Evolutionary conservation across 2,329 filamentous ascomycete species (phyloP), one percentile per base, ranked within the genome.

Genomic region (Fusarium armeniacum): DNA sequence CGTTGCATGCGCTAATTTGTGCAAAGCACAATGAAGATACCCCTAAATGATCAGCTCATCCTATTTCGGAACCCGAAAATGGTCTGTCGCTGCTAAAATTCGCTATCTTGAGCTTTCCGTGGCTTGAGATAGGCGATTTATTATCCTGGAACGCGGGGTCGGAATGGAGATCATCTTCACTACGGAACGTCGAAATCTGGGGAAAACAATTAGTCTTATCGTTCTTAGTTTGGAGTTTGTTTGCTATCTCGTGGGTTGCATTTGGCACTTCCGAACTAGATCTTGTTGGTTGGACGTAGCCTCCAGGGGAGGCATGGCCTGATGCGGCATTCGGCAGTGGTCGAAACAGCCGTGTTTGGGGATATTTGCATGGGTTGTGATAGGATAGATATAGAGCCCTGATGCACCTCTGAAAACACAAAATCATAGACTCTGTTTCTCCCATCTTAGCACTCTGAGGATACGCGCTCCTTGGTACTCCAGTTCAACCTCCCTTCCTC

Each of bases 131-230:
- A 38, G 43, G 6, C 13, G 20, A 20, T 53, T 22, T 2, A 22
- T 9, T 16, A 8, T 22, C 7, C 2, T 41, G 15, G 40, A 51
- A 59, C 35, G 26, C 28, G 62, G 61, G 32, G 62, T 18, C 43
- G 62, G 61, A 65, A 66, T 28, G 11, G 11, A 1, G 20, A 41
- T 47, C 18, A 24, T 18, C 35, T 30, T 8, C 6, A 9, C 24
- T 24, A 61, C 62, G 62, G 62, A 65, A 65, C 47, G 20, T 13
- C n/a, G n/a, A 45, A 54, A 61, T 55, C 62, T 65, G 62, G 62
- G 62, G 62, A 60, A 60, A 66, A 28, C 13, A 6, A 20, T 16
- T 53, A 61, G 62, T n/a, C n/a, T 61, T 61, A 61, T 54, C 62
- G 16, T 16, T n/a, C 18, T 20, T 35, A 7, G 8, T 1, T 3